Conservation (phyloP, 2,329 filamentous ascomycete species). For the Pseudogymnoascus sp. region DNA sequence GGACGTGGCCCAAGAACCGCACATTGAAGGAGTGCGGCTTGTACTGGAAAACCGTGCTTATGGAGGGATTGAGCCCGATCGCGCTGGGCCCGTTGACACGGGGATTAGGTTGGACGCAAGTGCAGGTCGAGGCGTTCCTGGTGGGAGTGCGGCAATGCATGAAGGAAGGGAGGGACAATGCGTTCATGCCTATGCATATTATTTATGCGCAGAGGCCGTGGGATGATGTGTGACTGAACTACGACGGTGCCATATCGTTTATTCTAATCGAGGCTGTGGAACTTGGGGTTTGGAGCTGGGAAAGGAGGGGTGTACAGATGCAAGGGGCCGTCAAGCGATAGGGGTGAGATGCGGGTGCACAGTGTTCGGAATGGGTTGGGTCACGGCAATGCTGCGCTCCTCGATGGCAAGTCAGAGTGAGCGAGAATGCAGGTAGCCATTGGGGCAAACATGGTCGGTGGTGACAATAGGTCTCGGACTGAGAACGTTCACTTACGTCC, state of each 20-base stretch:
- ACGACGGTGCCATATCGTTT: background rate
- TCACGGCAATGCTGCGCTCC: background rate
- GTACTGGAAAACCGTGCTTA: slow-evolving; percentile 44
- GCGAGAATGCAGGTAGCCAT: background rate
- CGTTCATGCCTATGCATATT: slow-evolving; percentile 12
- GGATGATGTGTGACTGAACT: slow-evolving; percentile 1
- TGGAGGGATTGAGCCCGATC: slow-evolving; percentile 45
- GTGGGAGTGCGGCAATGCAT: slow-evolving; percentile 43
- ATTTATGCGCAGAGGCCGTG: slow-evolving; percentile 14
- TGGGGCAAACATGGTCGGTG: background rate
- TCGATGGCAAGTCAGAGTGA: background rate
- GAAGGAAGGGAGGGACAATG: slow-evolving; percentile 28
- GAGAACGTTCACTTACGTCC: background rate
- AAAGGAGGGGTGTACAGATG: background rate
- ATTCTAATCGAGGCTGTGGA: background rate
- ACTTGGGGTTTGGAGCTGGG: background rate
- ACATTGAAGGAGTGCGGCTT: slow-evolving; percentile 44
- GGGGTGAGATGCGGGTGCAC: background rate
- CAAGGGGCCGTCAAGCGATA: background rate
- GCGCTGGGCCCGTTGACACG: slow-evolving; percentile 46
- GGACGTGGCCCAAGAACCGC: slow-evolving; percentile 47
- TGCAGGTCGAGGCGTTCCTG: slow-evolving; percentile 43
- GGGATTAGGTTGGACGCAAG: slow-evolving; percentile 40
- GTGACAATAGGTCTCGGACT: background rate
- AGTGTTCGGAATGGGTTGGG: background rate